Percentiles rank a stretch among this genome's conserved stretches.
phyloP scores from a whole-genome alignment of 169 alveolate genomes.

The Eimeria brunetti region DNA sequence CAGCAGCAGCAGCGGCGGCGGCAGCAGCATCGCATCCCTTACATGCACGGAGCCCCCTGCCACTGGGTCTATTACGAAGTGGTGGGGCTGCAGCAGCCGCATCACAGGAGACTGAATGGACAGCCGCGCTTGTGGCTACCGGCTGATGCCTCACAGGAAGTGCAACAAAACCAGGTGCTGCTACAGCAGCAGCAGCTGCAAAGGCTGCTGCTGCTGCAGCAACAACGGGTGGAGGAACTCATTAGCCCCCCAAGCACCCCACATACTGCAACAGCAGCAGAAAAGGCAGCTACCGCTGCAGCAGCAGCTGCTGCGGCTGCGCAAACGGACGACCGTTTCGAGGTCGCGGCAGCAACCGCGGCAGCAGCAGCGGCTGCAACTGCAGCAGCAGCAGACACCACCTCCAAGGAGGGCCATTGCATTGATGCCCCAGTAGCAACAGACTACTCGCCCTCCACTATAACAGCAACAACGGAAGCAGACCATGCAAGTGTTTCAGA shows the following conservation, averaged over 20 bases:
- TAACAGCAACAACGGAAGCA: not conserved
- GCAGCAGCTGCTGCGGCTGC: conserved; percentile 6
- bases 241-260: not conserved
- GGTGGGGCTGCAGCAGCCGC: conserved; percentile 36
- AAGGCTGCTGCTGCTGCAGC: conserved; percentile 6
- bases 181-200: not conserved
- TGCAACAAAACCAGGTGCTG: conserved; percentile 23
- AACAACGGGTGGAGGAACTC: not conserved
- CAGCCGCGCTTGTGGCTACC: not conserved
- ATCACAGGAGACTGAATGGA: not conserved
- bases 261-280: conserved; percentile 15
- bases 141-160: not conserved
- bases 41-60: conserved; percentile 44
- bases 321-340: not conserved
- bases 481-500: not conserved
- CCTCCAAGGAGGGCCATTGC: not conserved
- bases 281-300: not conserved
- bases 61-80: conserved; percentile 31
- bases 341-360: conserved; percentile 18
- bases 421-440: not conserved
- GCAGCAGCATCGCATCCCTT: conserved; percentile 24
- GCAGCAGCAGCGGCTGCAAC: conserved; percentile 58
- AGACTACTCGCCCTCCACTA: not conserved
- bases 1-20: conserved; percentile 23
- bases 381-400: not conserved